These are phyloP conservation scores for Hysterium pulicare DNA, from an alignment of 2,329 filamentous ascomycete genomes.

Conservation along the genomic window DNA sequence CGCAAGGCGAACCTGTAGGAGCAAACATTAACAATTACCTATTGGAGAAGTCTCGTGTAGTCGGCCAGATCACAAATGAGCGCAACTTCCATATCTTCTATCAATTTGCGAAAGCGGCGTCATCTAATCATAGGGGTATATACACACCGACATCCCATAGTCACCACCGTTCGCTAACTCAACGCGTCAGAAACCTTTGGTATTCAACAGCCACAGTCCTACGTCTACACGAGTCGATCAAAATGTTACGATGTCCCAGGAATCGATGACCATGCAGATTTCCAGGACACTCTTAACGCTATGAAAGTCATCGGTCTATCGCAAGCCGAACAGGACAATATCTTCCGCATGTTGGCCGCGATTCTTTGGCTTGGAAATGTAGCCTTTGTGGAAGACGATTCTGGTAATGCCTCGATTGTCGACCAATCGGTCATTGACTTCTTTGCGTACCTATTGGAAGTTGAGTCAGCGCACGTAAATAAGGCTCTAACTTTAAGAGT, in stretches of 20 bases:
- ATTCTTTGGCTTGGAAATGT: slow-evolving; percentile 95
- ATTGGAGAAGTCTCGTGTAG: slow-evolving; percentile 90
- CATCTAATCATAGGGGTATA: slow-evolving; percentile 70
- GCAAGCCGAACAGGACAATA: slow-evolving; percentile 87
- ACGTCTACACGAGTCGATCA: slow-evolving; percentile 88
- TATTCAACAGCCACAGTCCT: slow-evolving; percentile 86
- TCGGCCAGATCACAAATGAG: slow-evolving; percentile 92
- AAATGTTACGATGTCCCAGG: slow-evolving; percentile 94
- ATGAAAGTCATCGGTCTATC: slow-evolving; percentile 92
- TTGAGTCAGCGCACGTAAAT: slow-evolving; percentile 74
- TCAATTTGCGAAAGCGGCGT: slow-evolving; percentile 93
- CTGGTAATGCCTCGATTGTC: slow-evolving; percentile 78
- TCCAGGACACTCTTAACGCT: slow-evolving; percentile 82
- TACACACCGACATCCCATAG: background rate
- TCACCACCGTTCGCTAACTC: background rate
- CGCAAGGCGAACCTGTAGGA: slow-evolving; percentile 84
- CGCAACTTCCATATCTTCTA: slow-evolving; percentile 99
- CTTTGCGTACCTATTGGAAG: slow-evolving; percentile 88
- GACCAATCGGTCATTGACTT: slow-evolving; percentile 94
- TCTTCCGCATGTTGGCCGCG: slow-evolving; percentile 90
- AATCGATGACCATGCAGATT: slow-evolving; percentile 88
- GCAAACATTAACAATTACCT: slow-evolving; percentile 98
- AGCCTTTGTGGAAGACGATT: slow-evolving; percentile 83
- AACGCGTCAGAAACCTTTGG: slow-evolving; percentile 66
- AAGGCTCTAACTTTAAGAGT: slow-evolving; percentile 87